phyloP scores from a whole-genome alignment of 2,329 filamentous ascomycete genomes.

The Huntiella decipiens region DNA sequence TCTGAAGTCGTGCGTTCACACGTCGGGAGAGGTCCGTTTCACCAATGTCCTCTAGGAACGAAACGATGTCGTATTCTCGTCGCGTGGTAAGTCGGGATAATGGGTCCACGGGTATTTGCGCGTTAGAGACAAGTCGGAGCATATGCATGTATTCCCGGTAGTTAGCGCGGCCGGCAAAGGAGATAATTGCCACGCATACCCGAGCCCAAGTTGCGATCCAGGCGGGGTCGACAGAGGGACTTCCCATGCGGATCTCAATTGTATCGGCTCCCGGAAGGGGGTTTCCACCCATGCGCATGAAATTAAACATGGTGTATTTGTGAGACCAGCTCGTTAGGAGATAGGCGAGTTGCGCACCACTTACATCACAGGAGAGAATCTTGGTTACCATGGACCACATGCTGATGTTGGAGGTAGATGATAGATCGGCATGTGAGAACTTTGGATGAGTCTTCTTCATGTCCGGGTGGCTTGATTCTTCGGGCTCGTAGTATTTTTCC shows the following conservation, averaged over 20 bases:
- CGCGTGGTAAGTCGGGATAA: conserved; percentile 1
- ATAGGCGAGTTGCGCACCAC: conserved; percentile 13
- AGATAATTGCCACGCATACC: conserved; percentile 18
- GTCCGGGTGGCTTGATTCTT: neutral
- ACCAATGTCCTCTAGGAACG: conserved; percentile 20
- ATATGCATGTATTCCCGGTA: conserved; percentile 17
- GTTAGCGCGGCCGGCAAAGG: conserved; percentile 15
- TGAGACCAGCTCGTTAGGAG: conserved; percentile 16
- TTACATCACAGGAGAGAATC: conserved; percentile 15
- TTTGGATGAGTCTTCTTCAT: neutral
- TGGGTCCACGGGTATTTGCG: conserved; percentile 11
- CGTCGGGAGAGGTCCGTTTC: conserved; percentile 16
- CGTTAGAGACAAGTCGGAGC: conserved; percentile 14
- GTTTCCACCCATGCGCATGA: neutral
- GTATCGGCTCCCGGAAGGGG: conserved; percentile 11
- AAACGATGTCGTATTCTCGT: conserved; percentile 19
- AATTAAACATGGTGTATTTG: conserved; percentile 4
- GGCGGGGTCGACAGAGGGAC: conserved; percentile 18
- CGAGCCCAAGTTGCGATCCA: conserved; percentile 19
- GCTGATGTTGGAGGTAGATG: neutral
- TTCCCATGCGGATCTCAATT: conserved; percentile 22
- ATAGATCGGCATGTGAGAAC: neutral
- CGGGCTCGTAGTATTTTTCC: conserved; percentile 1
- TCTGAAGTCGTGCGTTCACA: neutral
- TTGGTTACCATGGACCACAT: conserved; percentile 14